Evolutionary conservation across 352 stramenopile genomes (phyloP).

Genomic region (Pythium utonaiense): DNA sequence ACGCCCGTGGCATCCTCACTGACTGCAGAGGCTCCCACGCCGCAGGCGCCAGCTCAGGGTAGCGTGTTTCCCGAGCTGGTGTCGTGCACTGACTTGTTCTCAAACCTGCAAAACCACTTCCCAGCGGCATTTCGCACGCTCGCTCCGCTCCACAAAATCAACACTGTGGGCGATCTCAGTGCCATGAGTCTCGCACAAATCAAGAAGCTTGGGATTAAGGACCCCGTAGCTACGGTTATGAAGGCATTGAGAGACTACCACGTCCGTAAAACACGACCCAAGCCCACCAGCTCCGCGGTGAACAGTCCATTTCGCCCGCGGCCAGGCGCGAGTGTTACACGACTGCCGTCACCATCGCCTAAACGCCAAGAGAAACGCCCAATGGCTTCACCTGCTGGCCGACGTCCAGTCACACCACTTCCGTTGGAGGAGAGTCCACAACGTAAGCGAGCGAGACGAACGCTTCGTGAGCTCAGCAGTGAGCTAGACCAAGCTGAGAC

Average conservation of each 20-base stretch:
- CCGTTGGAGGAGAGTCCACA: conserved; percentile 31
- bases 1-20: neutral
- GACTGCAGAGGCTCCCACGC: neutral
- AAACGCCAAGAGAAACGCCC: conserved; percentile 37
- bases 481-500: conserved; percentile 19
- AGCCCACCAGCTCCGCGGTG: conserved; percentile 15
- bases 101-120: conserved; percentile 46
- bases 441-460: conserved; percentile 45
- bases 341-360: conserved; percentile 30
- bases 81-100: conserved; percentile 44
- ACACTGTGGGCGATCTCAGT: conserved; percentile 67
- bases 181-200: conserved; percentile 44
- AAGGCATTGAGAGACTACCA: conserved; percentile 59
- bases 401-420: conserved; percentile 20
- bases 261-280: conserved; percentile 33
- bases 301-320: conserved; percentile 41
- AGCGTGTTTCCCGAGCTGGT: conserved; percentile 47
- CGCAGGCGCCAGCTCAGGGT: neutral
- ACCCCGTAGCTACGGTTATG: conserved; percentile 45
- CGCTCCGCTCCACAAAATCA: conserved; percentile 63
- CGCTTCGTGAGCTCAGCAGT: conserved; percentile 33
- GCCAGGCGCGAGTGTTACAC: neutral
- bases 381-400: conserved; percentile 6
- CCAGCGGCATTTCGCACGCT: conserved; percentile 50
- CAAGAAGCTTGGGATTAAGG: conserved; percentile 55